Percentiles rank a stretch among this genome's conserved stretches.
Evolutionary conservation across 352 stramenopile genomes (phyloP).

Genomic region (Phytopythium kandeliae): DNA sequence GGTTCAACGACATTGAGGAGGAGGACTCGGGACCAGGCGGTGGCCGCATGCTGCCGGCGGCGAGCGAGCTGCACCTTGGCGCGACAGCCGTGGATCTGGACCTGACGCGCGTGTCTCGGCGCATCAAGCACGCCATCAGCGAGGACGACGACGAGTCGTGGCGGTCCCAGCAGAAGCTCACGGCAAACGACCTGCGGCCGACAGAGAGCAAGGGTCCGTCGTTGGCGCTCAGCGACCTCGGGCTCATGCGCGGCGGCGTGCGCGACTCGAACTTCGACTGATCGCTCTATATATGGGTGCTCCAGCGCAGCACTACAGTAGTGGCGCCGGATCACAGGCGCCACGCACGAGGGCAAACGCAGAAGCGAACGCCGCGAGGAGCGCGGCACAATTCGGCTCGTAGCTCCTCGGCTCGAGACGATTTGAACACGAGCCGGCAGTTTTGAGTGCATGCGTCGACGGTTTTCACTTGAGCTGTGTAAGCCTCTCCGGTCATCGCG

Average conservation of each 20-base stretch:
- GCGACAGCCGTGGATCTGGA: conserved; percentile 35
- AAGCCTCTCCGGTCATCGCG: too few relatives aligned
- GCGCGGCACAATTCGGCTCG: too few relatives aligned
- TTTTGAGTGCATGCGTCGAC: too few relatives aligned
- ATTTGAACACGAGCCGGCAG: too few relatives aligned
- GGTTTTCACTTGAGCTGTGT: too few relatives aligned
- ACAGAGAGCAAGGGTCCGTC: conserved; percentile 30
- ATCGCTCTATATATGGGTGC: conserved; percentile 1
- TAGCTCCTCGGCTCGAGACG: too few relatives aligned
- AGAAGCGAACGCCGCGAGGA: too few relatives aligned
- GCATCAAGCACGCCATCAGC: conserved; percentile 36
- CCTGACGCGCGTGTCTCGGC: conserved; percentile 44
- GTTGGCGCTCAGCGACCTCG: conserved; percentile 41
- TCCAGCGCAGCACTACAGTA: too few relatives aligned
- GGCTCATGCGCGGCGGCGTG: conserved; percentile 12
- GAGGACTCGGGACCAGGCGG: conserved; percentile 26
- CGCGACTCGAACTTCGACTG: conserved; percentile 20
- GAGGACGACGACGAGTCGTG: conserved; percentile 16
- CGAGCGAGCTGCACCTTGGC: conserved; percentile 13
- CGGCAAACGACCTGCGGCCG: conserved; percentile 40
- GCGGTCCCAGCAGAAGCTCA: conserved; percentile 31
- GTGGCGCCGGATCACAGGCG: too few relatives aligned
- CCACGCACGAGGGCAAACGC: too few relatives aligned
- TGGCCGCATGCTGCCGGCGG: conserved; percentile 1
- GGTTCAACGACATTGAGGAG: conserved; percentile 64